Evolutionary conservation across 192 early-diverging fungal species (phyloP).

Genomic region (Thamnidium elegans): DNA sequence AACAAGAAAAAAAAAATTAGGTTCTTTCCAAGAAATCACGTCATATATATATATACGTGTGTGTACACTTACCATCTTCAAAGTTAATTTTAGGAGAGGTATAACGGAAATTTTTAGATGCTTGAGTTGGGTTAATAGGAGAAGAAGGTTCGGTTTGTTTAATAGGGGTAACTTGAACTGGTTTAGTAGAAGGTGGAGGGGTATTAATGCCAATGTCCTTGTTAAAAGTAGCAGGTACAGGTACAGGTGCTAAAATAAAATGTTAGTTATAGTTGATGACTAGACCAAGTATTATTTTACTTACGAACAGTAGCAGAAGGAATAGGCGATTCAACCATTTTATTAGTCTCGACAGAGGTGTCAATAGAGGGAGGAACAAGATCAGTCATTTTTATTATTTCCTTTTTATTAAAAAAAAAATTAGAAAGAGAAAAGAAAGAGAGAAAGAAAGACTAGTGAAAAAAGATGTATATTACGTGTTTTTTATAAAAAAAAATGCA

Average conservation of each 20-base stretch:
- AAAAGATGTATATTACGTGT: background rate
- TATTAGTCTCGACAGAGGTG: background rate
- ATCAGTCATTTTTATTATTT: background rate
- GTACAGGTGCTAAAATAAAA: background rate
- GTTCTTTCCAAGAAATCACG: background rate
- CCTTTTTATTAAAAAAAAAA: slow-evolving; percentile 6
- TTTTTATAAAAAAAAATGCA: background rate
- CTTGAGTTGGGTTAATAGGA: background rate
- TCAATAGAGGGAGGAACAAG: background rate
- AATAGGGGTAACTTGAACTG: background rate
- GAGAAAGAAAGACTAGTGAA: background rate
- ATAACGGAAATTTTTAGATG: background rate
- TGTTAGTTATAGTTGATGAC: background rate
- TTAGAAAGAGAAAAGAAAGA: background rate
- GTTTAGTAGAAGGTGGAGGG: slow-evolving; percentile 9
- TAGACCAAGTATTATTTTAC: background rate
- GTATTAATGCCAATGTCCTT: background rate
- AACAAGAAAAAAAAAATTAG: background rate
- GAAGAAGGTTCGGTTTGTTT: background rate
- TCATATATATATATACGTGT: background rate
- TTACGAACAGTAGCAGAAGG: background rate
- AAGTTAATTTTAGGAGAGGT: slow-evolving; percentile 19
- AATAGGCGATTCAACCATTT: background rate
- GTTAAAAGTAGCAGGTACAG: background rate
- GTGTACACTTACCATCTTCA: slow-evolving; percentile 20